These are phyloP conservation scores for Aphanomyces euteiches DNA, from an alignment of 352 stramenopile genomes.

Conservation along the genomic window DNA sequence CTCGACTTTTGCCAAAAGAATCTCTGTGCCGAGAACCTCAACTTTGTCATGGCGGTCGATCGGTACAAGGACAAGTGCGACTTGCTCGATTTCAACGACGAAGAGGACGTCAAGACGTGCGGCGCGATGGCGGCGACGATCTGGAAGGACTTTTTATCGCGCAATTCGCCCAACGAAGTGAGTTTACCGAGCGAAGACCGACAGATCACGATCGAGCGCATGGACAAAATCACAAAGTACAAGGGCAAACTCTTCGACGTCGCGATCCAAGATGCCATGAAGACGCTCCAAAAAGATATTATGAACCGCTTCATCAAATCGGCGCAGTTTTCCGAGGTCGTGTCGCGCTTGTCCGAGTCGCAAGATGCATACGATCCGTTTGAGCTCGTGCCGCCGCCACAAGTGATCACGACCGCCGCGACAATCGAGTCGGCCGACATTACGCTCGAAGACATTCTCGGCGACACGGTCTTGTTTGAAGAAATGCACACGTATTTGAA, in stretches of 20 bases:
- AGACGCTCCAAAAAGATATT: constrained; percentile 79
- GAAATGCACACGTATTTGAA: constrained; percentile 85
- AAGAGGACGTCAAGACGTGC: constrained; percentile 71
- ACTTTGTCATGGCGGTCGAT: constrained; percentile 85
- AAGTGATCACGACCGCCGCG: constrained; percentile 55
- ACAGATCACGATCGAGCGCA: constrained; percentile 72
- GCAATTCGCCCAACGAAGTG: constrained; percentile 82
- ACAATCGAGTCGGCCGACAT: constrained; percentile 45
- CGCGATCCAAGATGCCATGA: constrained; percentile 76
- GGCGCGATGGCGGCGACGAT: constrained; percentile 83
- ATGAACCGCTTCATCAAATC: constrained; percentile 76
- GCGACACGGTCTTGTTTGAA: constrained; percentile 74
- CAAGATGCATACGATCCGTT: constrained; percentile 66
- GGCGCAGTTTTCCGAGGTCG: constrained; percentile 74
- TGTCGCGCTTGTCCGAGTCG: constrained; percentile 60
- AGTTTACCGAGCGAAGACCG: constrained; percentile 74
- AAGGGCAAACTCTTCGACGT: constrained; percentile 79
- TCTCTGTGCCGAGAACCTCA: constrained; percentile 81
- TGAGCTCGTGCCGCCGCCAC: constrained; percentile 55
- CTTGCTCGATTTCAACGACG: constrained; percentile 72
- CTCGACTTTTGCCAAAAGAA: constrained; percentile 85
- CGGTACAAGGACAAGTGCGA: constrained; percentile 82
- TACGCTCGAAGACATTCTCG: constrained; percentile 75
- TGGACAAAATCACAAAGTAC: constrained; percentile 76
- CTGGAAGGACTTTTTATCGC: constrained; percentile 75